Conservation (phyloP, 345 rosid species). For the Pistacia atlantica region DNA sequence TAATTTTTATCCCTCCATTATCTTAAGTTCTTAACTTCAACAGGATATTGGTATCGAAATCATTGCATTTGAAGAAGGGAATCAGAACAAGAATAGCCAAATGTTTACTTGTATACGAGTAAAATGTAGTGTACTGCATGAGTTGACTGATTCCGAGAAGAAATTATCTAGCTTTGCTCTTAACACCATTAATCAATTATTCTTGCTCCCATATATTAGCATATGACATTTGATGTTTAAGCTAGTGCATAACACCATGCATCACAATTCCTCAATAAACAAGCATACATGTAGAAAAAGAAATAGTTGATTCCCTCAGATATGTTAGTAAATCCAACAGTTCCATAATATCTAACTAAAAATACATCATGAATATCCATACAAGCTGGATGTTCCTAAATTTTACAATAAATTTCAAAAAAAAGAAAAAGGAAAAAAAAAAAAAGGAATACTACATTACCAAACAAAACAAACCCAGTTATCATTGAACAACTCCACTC, state of each 20-base stretch:
- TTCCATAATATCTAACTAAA: conserved; percentile 13
- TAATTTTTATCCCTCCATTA: too few relatives aligned
- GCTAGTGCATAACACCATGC: too few relatives aligned
- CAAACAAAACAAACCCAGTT: conserved; percentile 13
- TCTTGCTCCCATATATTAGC: not conserved
- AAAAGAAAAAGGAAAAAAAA: not conserved
- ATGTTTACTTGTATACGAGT: too few relatives aligned
- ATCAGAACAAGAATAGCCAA: too few relatives aligned
- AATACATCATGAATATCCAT: conserved; percentile 13
- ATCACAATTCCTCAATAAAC: not conserved
- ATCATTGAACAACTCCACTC: conserved; percentile 23
- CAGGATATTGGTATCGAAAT: too few relatives aligned
- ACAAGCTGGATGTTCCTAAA: not conserved
- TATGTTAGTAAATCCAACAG: not conserved
- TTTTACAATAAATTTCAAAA: conserved; percentile 3
- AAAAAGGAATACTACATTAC: not conserved
- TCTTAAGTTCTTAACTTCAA: too few relatives aligned
- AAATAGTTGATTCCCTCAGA: conserved; percentile 17
- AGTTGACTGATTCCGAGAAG: too few relatives aligned
- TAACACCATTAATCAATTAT: not conserved
- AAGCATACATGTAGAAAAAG: not conserved
- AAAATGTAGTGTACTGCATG: too few relatives aligned
- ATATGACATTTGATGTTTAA: too few relatives aligned
- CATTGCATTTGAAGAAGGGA: too few relatives aligned
- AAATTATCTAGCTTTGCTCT: not conserved